Evolutionary conservation across 345 rosid species (phyloP), one percentile per base, ranked within the genome.

Genomic region (Clarkia xantiana): DNA sequence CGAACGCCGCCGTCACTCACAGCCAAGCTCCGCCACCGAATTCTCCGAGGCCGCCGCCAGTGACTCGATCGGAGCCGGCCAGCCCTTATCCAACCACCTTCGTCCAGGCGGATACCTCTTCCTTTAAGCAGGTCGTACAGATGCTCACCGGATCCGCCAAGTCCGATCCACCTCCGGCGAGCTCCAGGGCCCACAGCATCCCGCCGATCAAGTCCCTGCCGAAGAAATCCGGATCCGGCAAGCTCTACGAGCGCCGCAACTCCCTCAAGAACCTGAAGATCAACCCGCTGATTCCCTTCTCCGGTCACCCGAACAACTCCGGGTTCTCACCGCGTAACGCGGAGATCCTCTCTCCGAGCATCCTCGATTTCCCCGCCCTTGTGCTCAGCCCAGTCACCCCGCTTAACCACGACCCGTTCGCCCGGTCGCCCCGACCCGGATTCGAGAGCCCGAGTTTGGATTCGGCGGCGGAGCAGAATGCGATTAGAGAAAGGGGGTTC

Each of bases 11-110:
- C 38, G 52, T 39, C 23, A 18, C 20, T 11, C 2, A 18, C 14
- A 3, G 63, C 47, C 36, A 29, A 29, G 4, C 36, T 10, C 44
- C 54, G n/a, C 16, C 22, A 63, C 60, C 62, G 72, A 65, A 47
- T 57, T 67, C 77, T n/a, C 50, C 56, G 45, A 20, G 69, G 2
- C 76, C 83, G 43, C 60, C 52, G 17, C 78, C 79, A 57, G 58
- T 89, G 56, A 67, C 81, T 78, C 78, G 89, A 75, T 80, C 94
- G 71, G 54, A 53, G 8, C 77, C 44, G 49, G 47, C 57, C 20
- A 54, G 48, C 45, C 73, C 73, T 3, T 57, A 47, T 62, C 74
- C 78, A 34, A 69, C 74, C 14, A 69, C 69, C 47, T 73, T 62
- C 57, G 69, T 73, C 56, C 78, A 73, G 40, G 65, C 65, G 11